Conservation (phyloP, 1,284 basidiomycete genomes). For the Nidula niveotomentosa region DNA sequence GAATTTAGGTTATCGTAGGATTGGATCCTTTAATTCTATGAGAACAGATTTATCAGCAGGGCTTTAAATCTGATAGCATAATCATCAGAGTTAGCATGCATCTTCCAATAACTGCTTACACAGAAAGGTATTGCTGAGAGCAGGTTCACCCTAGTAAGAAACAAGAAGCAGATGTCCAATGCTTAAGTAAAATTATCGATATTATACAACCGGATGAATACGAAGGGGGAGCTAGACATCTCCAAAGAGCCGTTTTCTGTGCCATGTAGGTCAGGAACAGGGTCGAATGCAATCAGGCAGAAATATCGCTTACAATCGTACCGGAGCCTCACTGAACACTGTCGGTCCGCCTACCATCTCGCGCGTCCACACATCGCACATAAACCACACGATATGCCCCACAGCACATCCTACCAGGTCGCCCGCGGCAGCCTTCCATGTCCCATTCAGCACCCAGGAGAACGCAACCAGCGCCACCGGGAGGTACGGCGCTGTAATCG, state of each 20-base stretch:
- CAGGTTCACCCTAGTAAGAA: no score
- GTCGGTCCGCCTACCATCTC: constrained; percentile 84
- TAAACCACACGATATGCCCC: constrained; percentile 91
- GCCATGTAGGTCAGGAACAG: constrained; percentile 5
- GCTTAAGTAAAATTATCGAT: background rate
- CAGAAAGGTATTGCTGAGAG: no score
- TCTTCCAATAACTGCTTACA: no score
- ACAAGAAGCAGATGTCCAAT: no score
- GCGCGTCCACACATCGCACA: constrained; percentile 92
- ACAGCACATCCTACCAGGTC: constrained; percentile 89
- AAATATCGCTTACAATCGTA: constrained; percentile 64
- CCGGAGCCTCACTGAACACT: constrained; percentile 78
- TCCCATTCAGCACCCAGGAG: constrained; percentile 88
- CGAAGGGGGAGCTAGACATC: constrained; percentile 31
- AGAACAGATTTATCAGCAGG: no score
- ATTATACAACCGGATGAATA: background rate
- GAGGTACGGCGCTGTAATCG: constrained; percentile 94
- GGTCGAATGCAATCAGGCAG: background rate
- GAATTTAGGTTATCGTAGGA: no score
- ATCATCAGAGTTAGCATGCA: no score
- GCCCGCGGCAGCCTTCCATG: constrained; percentile 82
- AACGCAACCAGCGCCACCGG: constrained; percentile 89
- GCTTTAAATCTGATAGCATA: no score
- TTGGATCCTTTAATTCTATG: no score
- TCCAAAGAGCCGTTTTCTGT: constrained; percentile 66